Evolutionary conservation across 139 green algal species (phyloP), one percentile per base, ranked within the genome.

Genomic region (Chlorella sp.): DNA sequence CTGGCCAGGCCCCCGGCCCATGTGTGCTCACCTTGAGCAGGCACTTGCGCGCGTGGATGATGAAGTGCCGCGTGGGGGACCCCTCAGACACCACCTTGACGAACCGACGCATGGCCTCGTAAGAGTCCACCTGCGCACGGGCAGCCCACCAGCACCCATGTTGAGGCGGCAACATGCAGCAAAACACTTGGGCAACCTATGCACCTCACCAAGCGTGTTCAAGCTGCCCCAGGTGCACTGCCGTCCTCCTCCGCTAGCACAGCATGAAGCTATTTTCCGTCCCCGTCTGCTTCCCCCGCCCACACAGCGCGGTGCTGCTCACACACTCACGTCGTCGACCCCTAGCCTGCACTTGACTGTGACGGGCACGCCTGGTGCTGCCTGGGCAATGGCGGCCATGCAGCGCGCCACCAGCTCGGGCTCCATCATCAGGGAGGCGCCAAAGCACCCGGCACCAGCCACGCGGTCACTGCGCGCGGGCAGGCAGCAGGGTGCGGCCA

Each of bases 11-110:
- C n/a, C n/a, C n/a, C n/a, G n/a, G n/a, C n/a, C n/a, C n/a, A n/a
- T n/a, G n/a, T n/a, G n/a, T n/a, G n/a, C n/a, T 55, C 33, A 76
- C 75, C 22, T 90, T 89, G 3, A 98, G 90, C 30, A 97, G 83
- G 75, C 90, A 95, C 82, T 98, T 98, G 70, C 94, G 87, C 5
- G 92, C 85, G 75, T 98, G 94, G 5, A 98, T 83, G 67, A 97
- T 85, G 72, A 98, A 98, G 82, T 98, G 94, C 24, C 31, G 30
- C 17, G 92, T 82, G 3, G 74, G 61, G 17, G 86, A 87, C 24
- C 76, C 35, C 51, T 78, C 74, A 2, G 89, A 89, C 20, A 97
- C 92, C 3, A 73, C 79, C 1, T 27, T 29, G 14, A 97, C 79
- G 69, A 97, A 97, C 42, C 74, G 61, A 42, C 64, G 66, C 30